These are phyloP conservation scores for Echinochloa phyllopogon DNA, from an alignment of 176 grass and related monocot species.

Conservation along the genomic window DNA sequence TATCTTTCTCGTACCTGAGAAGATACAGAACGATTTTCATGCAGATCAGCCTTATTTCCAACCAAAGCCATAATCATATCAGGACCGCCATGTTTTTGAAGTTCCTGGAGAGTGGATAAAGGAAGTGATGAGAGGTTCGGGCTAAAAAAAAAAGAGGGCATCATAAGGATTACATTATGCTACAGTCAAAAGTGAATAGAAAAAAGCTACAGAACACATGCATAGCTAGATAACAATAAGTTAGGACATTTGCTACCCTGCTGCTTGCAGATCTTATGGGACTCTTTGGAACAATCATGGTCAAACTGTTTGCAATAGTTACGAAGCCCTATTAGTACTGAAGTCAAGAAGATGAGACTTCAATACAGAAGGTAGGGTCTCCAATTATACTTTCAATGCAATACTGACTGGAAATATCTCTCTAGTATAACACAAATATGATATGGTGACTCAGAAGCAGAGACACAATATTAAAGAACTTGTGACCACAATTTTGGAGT, in stretches of 20 bases:
- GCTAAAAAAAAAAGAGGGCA: neutral
- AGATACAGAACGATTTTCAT: slow-evolving; percentile 67
- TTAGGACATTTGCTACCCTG: slow-evolving; percentile 6
- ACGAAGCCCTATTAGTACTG: neutral
- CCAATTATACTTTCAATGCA: neutral
- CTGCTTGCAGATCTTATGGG: neutral
- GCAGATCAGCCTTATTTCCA: slow-evolving; percentile 85
- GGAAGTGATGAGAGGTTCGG: neutral
- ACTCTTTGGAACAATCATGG: slow-evolving; percentile 1
- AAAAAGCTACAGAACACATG: neutral
- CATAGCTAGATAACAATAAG: neutral
- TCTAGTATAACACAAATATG: slow-evolving; percentile 27
- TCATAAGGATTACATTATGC: neutral
- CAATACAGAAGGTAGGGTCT: neutral
- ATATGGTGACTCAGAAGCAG: neutral
- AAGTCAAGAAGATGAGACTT: neutral
- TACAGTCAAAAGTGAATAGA: slow-evolving; percentile 13
- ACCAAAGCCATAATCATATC: slow-evolving; percentile 88
- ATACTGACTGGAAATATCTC: neutral
- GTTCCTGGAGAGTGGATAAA: slow-evolving; percentile 56
- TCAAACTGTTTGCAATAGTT: neutral
- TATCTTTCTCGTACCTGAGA: slow-evolving; percentile 52
- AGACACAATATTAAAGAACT: neutral
- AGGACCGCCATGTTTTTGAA: slow-evolving; percentile 85
- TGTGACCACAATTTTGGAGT: neutral